Percentiles rank a stretch among this genome's conserved stretches.
Evolutionary conservation across 768 basidiomycete species (phyloP).

Genomic region (Terana coerulea): DNA sequence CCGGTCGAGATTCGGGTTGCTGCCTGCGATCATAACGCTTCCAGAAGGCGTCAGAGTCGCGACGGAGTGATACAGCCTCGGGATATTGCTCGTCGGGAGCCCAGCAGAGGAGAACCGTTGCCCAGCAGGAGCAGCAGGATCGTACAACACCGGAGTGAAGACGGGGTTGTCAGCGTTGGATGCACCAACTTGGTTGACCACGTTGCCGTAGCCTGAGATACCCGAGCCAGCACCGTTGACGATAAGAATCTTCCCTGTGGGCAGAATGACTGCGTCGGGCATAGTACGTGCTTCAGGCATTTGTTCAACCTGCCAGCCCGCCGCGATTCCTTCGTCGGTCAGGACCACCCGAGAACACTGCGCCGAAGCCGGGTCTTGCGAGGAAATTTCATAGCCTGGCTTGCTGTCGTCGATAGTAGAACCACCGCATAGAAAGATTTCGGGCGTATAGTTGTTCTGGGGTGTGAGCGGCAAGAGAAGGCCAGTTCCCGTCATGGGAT

Average conservation of each 20-base stretch:
- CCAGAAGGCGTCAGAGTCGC: slow-evolving; percentile 74
- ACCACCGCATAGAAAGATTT: slow-evolving; percentile 76
- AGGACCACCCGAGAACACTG: slow-evolving; percentile 72
- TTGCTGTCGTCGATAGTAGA: slow-evolving; percentile 59
- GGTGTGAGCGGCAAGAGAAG: slow-evolving; percentile 70
- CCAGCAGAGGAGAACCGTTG: slow-evolving; percentile 55
- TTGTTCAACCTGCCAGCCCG: slow-evolving; percentile 71
- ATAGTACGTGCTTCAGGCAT: slow-evolving; percentile 75
- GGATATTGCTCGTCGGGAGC: slow-evolving; percentile 62
- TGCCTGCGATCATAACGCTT: slow-evolving; percentile 74
- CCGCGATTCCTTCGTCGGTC: slow-evolving; percentile 56
- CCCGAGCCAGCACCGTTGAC: slow-evolving; percentile 74
- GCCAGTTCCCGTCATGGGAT: slow-evolving; percentile 77
- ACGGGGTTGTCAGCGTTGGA: slow-evolving; percentile 80
- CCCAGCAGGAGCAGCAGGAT: slow-evolving; percentile 48
- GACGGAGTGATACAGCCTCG: slow-evolving; percentile 80
- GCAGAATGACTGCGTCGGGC: slow-evolving; percentile 79
- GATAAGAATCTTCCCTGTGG: slow-evolving; percentile 69
- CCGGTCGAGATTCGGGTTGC: slow-evolving; percentile 80
- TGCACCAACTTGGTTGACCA: slow-evolving; percentile 58
- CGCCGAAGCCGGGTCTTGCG: slow-evolving; percentile 66
- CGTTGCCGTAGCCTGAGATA: slow-evolving; percentile 78
- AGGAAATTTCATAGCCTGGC: slow-evolving; percentile 60
- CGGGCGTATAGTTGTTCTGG: slow-evolving; percentile 57
- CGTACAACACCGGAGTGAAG: slow-evolving; percentile 66